phyloP scores from a whole-genome alignment of 2,329 filamentous ascomycete genomes.

The Claviceps digitariae region DNA sequence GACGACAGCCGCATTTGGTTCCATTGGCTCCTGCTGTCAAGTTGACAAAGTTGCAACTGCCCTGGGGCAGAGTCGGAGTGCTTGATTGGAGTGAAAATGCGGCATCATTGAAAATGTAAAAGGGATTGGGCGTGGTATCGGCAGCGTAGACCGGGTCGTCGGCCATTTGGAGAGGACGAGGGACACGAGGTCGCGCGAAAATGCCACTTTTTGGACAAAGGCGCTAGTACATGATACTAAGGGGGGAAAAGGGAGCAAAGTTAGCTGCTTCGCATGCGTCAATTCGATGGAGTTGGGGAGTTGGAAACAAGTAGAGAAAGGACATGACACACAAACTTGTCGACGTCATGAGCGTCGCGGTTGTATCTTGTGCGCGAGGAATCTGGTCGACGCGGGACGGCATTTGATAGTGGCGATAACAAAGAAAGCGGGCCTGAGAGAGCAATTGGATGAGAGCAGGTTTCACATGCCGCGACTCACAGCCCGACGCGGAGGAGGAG shows the following conservation, averaged over 20 bases:
- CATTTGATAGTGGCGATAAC: background rate
- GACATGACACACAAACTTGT: background rate
- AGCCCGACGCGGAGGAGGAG: too few species aligned
- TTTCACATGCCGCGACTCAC: background rate
- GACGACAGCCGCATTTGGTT: constrained; percentile 44
- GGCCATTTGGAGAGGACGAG: constrained; percentile 29
- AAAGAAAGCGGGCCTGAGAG: background rate
- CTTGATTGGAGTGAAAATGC: constrained; percentile 13
- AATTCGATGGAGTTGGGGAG: too few species aligned
- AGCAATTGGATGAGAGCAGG: background rate
- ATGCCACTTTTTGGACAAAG: background rate
- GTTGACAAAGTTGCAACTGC: constrained; percentile 45
- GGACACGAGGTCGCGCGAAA: background rate
- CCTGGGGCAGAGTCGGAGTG: constrained; percentile 30
- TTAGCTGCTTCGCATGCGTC: too few species aligned
- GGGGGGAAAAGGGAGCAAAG: background rate
- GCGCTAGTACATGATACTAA: background rate
- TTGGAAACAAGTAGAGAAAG: too few species aligned
- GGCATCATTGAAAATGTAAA: constrained; percentile 42
- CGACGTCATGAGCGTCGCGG: background rate
- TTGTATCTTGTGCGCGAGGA: background rate
- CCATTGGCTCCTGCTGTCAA: constrained; percentile 36
- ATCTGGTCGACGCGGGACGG: background rate
- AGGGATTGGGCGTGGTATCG: constrained; percentile 31
- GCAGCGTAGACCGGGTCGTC: constrained; percentile 33